Conservation (phyloP, 2,329 filamentous ascomycete genomes). For the Colletotrichum sp. region DNA sequence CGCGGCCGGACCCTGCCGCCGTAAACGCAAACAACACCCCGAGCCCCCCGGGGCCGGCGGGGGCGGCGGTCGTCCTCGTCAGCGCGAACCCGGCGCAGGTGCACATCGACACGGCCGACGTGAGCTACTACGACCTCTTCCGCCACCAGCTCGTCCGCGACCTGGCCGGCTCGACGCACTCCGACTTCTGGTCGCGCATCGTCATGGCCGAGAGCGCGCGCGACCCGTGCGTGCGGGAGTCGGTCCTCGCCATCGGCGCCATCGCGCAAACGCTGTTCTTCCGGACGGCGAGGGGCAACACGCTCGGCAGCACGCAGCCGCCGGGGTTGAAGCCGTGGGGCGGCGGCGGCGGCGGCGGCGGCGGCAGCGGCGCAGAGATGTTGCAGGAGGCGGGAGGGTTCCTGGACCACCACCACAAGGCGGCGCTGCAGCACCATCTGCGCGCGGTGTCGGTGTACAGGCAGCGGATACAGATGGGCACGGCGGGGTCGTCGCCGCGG, state of each 20-base stretch:
- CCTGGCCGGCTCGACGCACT: slow-evolving; percentile 21
- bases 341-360: no score
- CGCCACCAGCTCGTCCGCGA: slow-evolving; percentile 22
- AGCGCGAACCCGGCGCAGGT: not conserved
- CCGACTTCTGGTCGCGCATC: slow-evolving; percentile 25
- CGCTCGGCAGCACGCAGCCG: not conserved
- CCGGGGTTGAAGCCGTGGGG: not conserved
- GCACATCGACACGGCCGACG: slow-evolving; percentile 5
- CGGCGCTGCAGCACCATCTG: slow-evolving; percentile 17
- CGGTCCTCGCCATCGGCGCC: slow-evolving; percentile 24
- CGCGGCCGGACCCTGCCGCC: not conserved
- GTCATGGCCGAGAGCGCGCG: slow-evolving; percentile 22
- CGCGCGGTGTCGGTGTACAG: slow-evolving; percentile 19
- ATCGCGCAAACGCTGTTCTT: slow-evolving; percentile 21
- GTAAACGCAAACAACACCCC: no score
- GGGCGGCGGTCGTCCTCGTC: not conserved
- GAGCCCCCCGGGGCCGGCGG: no score
- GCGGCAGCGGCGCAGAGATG: not conserved
- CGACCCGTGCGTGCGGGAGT: slow-evolving; percentile 22
- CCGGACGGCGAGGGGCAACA: not conserved
- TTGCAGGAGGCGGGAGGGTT: not conserved
- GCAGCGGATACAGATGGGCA: slow-evolving; percentile 1
- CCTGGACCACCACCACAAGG: slow-evolving; percentile 6
- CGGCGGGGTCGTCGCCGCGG: not conserved
- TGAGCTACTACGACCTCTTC: slow-evolving; percentile 24